Evolutionary conservation across 176 grass and related monocot species (phyloP).

Genomic region (Guadua angustifolia): DNA sequence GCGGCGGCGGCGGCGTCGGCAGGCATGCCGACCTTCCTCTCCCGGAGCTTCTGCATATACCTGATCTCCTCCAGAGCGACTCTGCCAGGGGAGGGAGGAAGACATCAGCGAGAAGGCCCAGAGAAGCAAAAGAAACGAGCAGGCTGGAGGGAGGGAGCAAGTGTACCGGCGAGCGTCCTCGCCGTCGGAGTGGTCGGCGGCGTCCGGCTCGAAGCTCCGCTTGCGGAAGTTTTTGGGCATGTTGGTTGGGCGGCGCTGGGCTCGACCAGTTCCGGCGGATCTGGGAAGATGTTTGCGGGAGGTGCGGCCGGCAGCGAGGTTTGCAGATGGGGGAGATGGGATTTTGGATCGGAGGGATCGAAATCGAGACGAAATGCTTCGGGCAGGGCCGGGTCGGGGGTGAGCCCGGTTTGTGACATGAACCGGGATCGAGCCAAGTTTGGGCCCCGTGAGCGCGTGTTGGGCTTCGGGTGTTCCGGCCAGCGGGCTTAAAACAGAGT

Average conservation of each 20-base stretch:
- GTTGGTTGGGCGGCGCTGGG: background rate
- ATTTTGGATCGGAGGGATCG: constrained; percentile 28
- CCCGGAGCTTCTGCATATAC: constrained; percentile 67
- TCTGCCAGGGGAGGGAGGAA: constrained; percentile 20
- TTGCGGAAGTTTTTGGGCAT: constrained; percentile 75
- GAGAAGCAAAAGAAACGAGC: background rate
- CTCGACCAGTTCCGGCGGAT: background rate
- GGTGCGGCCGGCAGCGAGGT: constrained; percentile 44
- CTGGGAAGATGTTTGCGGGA: constrained; percentile 30
- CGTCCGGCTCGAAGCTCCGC: constrained; percentile 56
- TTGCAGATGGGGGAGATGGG: constrained; percentile 1
- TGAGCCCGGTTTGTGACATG: too few species aligned
- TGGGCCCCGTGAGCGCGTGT: too few species aligned
- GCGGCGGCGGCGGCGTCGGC: constrained; percentile 32
- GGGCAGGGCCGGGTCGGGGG: background rate
- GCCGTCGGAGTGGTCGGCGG: constrained; percentile 58
- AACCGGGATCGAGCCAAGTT: too few species aligned
- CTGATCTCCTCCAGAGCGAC: constrained; percentile 74
- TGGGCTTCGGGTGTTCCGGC: too few species aligned
- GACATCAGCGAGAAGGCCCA: background rate
- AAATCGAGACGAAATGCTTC: background rate
- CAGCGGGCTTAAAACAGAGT: too few species aligned
- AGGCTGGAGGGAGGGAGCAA: background rate
- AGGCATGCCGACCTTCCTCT: constrained; percentile 63
- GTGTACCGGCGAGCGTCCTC: constrained; percentile 59